Base-by-base conservation (phyloP, 176 grass and related monocot genomes). In the Typha latifolia region DNA sequence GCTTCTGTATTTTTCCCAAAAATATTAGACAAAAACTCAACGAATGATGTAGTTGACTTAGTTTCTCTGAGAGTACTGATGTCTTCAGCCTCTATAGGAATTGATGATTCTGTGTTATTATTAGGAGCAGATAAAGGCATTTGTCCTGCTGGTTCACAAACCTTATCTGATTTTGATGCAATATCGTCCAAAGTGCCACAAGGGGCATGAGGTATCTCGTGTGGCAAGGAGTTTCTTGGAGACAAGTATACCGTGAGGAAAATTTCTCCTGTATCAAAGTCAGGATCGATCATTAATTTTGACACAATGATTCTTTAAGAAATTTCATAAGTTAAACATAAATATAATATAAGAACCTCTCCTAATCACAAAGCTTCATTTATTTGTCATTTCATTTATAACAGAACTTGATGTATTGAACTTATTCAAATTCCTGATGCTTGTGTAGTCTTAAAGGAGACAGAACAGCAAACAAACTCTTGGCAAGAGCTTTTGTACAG, bases 261-360 rank as follows among this genome's bases (percentile, higher is more conserved):
- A 73, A 97, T 97, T 64, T 97, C 85, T 47, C 93, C 93, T 97
- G 73, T 53, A 82, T 69, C 24, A 77, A 86, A 0, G 52, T 37
- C 5, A 57, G 52, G 52, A 57, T 21, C 16, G 4, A 57, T 57
- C 19, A 57, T 20, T 57, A 57, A 57, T 57, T 5, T 6, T 18
- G 15, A 57, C 3, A n/a, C 3, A 37, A 63, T 63, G 12, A 3
- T 49, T 14, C 6, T 12, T 27, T 12, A 49, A 11, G 47, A 37
- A 22, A 49, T 16, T 55, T 62, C 34, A 47, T 8, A 10, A 57
- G 19, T 57, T 18, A 7, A 57, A 57, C 52, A 20, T 15, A 15
- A 53, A 14, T 2, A 10, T 15, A n/a, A 57, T 57, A 15, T 57
- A 57, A 18, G n/a, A 57, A 6, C 15, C 8, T 57, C 52, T 20